Conservation (phyloP, 495 filamentous ascomycete genomes). For the Aspergillus affinis region DNA sequence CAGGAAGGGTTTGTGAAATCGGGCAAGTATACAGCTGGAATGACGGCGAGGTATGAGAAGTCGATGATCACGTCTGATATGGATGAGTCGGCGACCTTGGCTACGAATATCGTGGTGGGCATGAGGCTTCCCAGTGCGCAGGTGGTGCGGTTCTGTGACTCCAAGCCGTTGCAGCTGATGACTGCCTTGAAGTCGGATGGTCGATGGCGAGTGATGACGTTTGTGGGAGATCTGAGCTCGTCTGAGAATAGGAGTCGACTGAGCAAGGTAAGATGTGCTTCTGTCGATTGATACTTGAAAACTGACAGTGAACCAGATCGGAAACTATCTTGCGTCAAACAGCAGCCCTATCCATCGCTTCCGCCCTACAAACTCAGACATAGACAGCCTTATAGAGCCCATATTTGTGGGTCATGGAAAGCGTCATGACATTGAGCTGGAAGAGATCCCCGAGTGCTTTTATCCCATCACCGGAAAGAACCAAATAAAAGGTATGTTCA, state of each 20-base stretch:
- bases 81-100: conserved; percentile 32
- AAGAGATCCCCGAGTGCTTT: conserved; percentile 59
- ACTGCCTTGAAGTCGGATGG: conserved; percentile 54
- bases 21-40: conserved; percentile 63
- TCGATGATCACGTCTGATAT: conserved; percentile 45
- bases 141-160: conserved; percentile 60
- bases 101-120: conserved; percentile 50
- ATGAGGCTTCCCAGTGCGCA: conserved; percentile 59
- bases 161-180: conserved; percentile 55
- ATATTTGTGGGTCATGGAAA: conserved; percentile 55
- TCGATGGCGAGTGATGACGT: conserved; percentile 58
- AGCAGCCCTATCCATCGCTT: conserved; percentile 42
- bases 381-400: conserved; percentile 61
- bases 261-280: conserved; percentile 39
- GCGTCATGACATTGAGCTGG: conserved; percentile 55
- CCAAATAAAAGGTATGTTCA: conserved; percentile 52
- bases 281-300: background rate
- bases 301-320: conserved; percentile 26
- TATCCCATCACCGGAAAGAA: conserved; percentile 59
- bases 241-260: conserved; percentile 35
- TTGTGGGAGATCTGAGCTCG: conserved; percentile 55
- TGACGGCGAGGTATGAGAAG: conserved; percentile 56
- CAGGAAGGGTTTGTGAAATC: conserved; percentile 60
- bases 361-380: conserved; percentile 43
- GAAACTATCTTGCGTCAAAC: conserved; percentile 34